phyloP scores from a whole-genome alignment of 345 rosid genomes.

The Arabidopsis suecica region DNA sequence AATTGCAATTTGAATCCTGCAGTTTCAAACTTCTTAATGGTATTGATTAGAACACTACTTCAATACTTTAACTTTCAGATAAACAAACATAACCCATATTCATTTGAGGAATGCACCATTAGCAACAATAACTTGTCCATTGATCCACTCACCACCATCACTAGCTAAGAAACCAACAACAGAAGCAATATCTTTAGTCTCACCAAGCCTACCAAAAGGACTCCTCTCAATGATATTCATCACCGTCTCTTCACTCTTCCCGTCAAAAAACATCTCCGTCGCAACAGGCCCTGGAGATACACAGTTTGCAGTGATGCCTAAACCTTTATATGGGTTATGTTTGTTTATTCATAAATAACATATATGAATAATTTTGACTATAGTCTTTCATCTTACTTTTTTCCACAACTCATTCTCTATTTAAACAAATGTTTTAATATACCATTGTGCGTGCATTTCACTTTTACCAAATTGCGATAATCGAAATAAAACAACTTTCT shows the following conservation, averaged over 20 bases:
- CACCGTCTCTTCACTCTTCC: constrained; percentile 51
- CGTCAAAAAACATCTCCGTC: constrained; percentile 56
- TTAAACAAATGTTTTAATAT: too few relatives aligned
- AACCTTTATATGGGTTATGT: too few relatives aligned
- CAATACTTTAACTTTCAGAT: background rate
- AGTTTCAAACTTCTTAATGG: background rate
- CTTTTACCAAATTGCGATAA: background rate
- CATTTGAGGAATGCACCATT: constrained; percentile 55
- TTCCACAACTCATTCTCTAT: background rate
- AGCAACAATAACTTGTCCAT: constrained; percentile 55
- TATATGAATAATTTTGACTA: background rate
- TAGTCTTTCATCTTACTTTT: background rate
- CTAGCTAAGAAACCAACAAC: constrained; percentile 60
- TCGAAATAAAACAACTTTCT: background rate
- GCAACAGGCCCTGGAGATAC: constrained; percentile 63
- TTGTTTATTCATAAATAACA: too few relatives aligned
- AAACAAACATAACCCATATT: background rate
- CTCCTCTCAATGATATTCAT: constrained; percentile 36
- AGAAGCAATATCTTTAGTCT: constrained; percentile 49
- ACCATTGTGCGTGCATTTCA: background rate
- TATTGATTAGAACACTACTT: background rate
- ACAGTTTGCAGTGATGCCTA: constrained; percentile 57
- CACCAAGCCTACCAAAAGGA: constrained; percentile 56
- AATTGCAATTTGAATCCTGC: constrained; percentile 3
- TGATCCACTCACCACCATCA: constrained; percentile 61